A percentile compares a stretch with the other conserved stretches of the same genome.
These are phyloP conservation scores for Escovopsis sp. DNA, from an alignment of 2,329 filamentous ascomycete genomes.

Conservation along the genomic window DNA sequence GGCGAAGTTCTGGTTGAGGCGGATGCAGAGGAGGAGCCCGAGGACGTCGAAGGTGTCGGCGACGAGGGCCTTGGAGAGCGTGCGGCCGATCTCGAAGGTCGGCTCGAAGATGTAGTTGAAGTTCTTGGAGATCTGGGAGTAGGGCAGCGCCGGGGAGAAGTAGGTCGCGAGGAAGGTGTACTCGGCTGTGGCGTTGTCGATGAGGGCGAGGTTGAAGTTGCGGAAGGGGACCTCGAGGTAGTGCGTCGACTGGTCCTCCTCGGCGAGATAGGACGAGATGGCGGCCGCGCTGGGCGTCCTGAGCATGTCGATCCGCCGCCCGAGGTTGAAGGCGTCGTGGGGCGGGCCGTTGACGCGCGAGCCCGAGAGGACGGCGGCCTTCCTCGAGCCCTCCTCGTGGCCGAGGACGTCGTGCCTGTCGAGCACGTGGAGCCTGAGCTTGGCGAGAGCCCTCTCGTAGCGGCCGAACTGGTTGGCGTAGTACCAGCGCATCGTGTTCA, in stretches of 20 bases:
- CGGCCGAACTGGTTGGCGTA: constrained; percentile 82
- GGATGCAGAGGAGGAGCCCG: constrained; percentile 78
- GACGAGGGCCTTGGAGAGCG: constrained; percentile 60
- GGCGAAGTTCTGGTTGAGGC: constrained; percentile 83
- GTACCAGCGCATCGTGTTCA: constrained; percentile 99
- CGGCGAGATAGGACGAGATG: constrained; percentile 74
- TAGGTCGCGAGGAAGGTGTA: constrained; percentile 88
- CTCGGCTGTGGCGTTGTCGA: constrained; percentile 89
- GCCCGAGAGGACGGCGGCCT: constrained; percentile 41
- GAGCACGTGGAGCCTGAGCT: constrained; percentile 66
- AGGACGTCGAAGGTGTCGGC: constrained; percentile 69
- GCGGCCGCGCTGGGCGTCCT: constrained; percentile 59
- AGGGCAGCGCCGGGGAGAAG: constrained; percentile 65
- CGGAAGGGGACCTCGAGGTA: constrained; percentile 84
- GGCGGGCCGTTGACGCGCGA: constrained; percentile 34
- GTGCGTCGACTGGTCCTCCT: constrained; percentile 74
- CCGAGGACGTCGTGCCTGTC: constrained; percentile 76
- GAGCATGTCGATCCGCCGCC: constrained; percentile 70
- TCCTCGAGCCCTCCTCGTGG: constrained; percentile 56
- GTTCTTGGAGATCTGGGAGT: constrained; percentile 62
- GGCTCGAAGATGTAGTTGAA: constrained; percentile 83
- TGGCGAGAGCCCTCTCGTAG: constrained; percentile 71
- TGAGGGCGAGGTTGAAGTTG: constrained; percentile 83
- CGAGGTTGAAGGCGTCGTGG: constrained; percentile 81
- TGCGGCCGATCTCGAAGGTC: constrained; percentile 70